Evolutionary conservation across 2,329 filamentous ascomycete genomes (phyloP).

Genomic region (Penicillium sp.): DNA sequence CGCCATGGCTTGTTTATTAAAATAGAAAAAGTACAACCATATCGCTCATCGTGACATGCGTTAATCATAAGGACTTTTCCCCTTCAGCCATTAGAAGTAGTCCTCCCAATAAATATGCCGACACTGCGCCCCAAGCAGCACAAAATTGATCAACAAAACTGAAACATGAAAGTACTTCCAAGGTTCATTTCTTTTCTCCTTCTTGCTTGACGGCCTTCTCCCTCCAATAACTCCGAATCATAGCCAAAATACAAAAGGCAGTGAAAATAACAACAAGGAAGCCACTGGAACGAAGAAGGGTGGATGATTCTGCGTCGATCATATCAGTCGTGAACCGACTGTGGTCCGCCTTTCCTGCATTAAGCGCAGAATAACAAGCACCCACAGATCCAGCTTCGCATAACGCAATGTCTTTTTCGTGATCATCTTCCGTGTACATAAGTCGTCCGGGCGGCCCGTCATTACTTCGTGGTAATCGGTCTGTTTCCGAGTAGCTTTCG

Average conservation of each 20-base stretch:
- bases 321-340: background rate
- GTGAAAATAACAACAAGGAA: background rate
- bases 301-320: background rate
- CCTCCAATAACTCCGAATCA: background rate
- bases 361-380: background rate
- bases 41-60: background rate
- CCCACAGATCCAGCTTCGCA: background rate
- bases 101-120: too few species aligned
- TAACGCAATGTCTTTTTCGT: background rate
- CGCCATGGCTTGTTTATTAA: too few species aligned
- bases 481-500: background rate
- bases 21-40: too few species aligned
- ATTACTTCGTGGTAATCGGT: background rate
- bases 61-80: background rate
- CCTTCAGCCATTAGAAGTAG: background rate
- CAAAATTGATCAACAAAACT: too few species aligned
- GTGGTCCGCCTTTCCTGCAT: background rate
- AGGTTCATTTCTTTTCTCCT: too few species aligned
- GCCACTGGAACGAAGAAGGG: background rate
- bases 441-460: background rate
- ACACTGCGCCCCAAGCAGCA: too few species aligned
- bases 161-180: too few species aligned
- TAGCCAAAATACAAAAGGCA: constrained; percentile 1
- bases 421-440: background rate
- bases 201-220: too few species aligned